Percentiles rank a stretch among this genome's conserved stretches.
Conservation (phyloP, 2,329 filamentous ascomycete species). For the Coniochaeta sp. region DNA sequence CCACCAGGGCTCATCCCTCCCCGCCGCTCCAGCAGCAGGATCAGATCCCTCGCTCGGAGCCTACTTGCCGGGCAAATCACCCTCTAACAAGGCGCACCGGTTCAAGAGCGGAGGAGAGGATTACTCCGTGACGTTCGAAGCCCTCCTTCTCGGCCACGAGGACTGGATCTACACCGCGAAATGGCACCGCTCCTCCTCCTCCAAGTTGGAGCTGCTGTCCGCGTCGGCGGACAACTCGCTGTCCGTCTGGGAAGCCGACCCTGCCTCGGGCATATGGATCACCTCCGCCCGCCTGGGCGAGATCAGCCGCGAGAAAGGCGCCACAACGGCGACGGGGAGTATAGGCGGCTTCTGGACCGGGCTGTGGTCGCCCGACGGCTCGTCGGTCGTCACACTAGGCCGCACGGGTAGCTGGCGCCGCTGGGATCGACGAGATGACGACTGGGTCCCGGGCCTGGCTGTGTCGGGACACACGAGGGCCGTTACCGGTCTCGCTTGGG, state of each 20-base stretch:
- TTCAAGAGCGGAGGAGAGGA: constrained; percentile 55
- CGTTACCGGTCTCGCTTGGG: constrained; percentile 79
- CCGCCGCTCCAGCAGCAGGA: constrained; percentile 44
- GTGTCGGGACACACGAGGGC: constrained; percentile 78
- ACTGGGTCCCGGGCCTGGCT: constrained; percentile 73
- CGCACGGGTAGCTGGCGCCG: constrained; percentile 89
- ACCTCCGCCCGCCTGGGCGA: constrained; percentile 81
- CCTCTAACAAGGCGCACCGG: constrained; percentile 84
- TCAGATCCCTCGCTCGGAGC: constrained; percentile 49
- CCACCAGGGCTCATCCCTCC: constrained; percentile 60
- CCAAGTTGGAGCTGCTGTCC: constrained; percentile 67
- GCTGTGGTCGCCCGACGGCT: constrained; percentile 76
- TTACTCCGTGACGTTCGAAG: constrained; percentile 87
- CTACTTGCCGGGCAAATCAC: constrained; percentile 58
- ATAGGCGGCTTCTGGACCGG: constrained; percentile 96
- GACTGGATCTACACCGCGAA: constrained; percentile 93
- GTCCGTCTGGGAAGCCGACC: constrained; percentile 84
- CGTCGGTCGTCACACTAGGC: constrained; percentile 71
- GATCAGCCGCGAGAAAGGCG: constrained; percentile 90
- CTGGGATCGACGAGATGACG: constrained; percentile 59
- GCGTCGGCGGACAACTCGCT: constrained; percentile 94
- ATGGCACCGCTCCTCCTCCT: constrained; percentile 53
- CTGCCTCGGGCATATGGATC: constrained; percentile 82
- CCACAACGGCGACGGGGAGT: constrained; percentile 92
- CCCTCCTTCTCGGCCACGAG: constrained; percentile 87